Conservation (phyloP, 2,329 filamentous ascomycete genomes). For the Arthrobotrys iridis region DNA sequence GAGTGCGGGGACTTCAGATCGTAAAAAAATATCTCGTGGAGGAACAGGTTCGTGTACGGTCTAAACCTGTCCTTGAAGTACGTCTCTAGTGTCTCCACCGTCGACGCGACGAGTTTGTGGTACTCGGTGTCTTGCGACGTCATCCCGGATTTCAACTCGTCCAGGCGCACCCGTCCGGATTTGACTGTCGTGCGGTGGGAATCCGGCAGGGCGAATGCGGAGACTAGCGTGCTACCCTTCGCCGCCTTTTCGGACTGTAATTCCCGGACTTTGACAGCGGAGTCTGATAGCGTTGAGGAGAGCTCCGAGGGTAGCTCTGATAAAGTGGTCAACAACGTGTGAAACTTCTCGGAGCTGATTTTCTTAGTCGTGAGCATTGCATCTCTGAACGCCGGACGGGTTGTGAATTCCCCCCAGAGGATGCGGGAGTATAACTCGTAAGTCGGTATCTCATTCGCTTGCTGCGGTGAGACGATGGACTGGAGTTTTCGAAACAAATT, state of each 20-base stretch:
- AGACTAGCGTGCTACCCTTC: slow-evolving; percentile 60
- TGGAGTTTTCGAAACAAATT: slow-evolving; percentile 47
- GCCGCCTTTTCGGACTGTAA: slow-evolving; percentile 41
- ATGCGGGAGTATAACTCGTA: slow-evolving; percentile 50
- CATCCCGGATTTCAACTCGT: slow-evolving; percentile 76
- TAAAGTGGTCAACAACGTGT: slow-evolving; percentile 18
- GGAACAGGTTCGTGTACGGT: slow-evolving; percentile 65
- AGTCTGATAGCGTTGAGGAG: neutral
- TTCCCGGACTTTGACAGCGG: slow-evolving; percentile 15
- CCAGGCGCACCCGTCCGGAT: slow-evolving; percentile 82
- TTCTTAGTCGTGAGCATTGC: slow-evolving; percentile 46
- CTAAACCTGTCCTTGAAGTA: slow-evolving; percentile 64
- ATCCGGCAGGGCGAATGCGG: slow-evolving; percentile 66
- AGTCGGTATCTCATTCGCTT: slow-evolving; percentile 37
- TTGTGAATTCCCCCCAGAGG: slow-evolving; percentile 44
- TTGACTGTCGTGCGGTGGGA: slow-evolving; percentile 80
- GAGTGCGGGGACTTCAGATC: slow-evolving; percentile 75
- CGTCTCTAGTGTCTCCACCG: slow-evolving; percentile 66
- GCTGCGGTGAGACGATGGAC: slow-evolving; percentile 27
- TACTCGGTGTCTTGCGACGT: slow-evolving; percentile 77
- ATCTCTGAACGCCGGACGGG: slow-evolving; percentile 49
- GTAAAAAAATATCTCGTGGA: slow-evolving; percentile 80
- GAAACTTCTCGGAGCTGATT: slow-evolving; percentile 35
- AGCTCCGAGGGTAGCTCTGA: slow-evolving; percentile 34
- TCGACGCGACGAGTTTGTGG: slow-evolving; percentile 71